phyloP scores from a whole-genome alignment of 2,329 filamentous ascomycete species.

The Penicillium psychrosexuale region DNA sequence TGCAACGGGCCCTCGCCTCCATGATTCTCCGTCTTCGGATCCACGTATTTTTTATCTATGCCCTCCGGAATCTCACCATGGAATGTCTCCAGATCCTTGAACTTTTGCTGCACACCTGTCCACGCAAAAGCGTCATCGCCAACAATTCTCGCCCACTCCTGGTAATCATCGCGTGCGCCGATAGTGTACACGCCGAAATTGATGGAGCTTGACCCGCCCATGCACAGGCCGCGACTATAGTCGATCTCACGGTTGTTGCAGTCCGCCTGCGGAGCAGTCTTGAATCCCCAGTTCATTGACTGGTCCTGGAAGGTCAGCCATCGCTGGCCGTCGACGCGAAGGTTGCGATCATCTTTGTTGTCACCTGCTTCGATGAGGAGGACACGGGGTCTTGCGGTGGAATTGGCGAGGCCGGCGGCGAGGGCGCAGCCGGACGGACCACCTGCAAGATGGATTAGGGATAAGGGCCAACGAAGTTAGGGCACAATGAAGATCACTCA shows the following conservation, averaged over 20 bases:
- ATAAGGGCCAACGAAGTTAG: neutral
- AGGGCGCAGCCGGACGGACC: conserved; percentile 58
- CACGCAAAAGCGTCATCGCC: conserved; percentile 18
- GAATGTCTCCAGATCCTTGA: conserved; percentile 21
- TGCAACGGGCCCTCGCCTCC: conserved; percentile 14
- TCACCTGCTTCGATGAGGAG: conserved; percentile 60
- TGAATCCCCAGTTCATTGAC: conserved; percentile 53
- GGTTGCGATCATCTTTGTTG: conserved; percentile 45
- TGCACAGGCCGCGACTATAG: conserved; percentile 18
- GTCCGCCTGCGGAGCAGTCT: conserved; percentile 46
- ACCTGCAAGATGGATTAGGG: neutral
- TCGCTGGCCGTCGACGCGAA: conserved; percentile 52
- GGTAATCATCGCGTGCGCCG: conserved; percentile 22
- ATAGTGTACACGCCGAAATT: conserved; percentile 23
- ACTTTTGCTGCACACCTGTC: conserved; percentile 12
- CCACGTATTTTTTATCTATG: conserved; percentile 13
- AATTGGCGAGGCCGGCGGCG: conserved; percentile 52
- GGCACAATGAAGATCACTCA: conserved; percentile 3
- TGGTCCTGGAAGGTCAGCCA: conserved; percentile 51
- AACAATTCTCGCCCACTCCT: conserved; percentile 21
- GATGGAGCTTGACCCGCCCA: conserved; percentile 22
- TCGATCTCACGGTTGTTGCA: conserved; percentile 25
- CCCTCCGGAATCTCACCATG: conserved; percentile 5
- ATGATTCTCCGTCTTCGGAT: conserved; percentile 13
- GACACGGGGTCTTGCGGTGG: conserved; percentile 49